These are phyloP conservation scores for Sesbania bispinosa DNA, from an alignment of 306 rosid genomes.

Conservation along the genomic window DNA sequence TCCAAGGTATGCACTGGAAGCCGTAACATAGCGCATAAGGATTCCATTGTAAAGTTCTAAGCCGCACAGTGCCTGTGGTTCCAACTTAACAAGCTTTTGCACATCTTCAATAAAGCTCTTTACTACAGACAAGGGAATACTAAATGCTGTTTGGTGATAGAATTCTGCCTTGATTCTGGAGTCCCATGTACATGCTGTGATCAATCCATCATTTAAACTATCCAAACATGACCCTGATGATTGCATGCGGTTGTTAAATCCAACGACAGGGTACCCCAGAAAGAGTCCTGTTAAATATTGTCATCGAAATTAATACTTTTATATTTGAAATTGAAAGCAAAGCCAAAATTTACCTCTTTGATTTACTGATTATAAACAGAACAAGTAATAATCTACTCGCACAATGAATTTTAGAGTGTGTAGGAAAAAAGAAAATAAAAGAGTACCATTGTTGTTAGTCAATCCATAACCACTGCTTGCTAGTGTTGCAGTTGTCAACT, in stretches of 20 bases:
- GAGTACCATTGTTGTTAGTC: slow-evolving; percentile 53
- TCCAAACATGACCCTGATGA: slow-evolving; percentile 63
- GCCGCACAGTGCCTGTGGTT: slow-evolving; percentile 58
- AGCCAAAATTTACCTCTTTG: background rate
- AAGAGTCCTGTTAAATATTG: slow-evolving; percentile 27
- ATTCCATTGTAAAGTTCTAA: slow-evolving; percentile 53
- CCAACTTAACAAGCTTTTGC: slow-evolving; percentile 46
- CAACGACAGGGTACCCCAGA: slow-evolving; percentile 52
- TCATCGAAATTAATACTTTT: background rate
- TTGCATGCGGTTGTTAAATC: slow-evolving; percentile 47
- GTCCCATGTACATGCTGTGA: slow-evolving; percentile 61
- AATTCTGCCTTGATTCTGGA: slow-evolving; percentile 42
- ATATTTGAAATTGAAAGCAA: background rate
- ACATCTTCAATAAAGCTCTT: slow-evolving; percentile 57
- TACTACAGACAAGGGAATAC: slow-evolving; percentile 32
- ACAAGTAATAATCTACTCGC: background rate
- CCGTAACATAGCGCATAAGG: slow-evolving; percentile 61
- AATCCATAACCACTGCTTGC: slow-evolving; percentile 45
- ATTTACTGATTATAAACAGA: background rate
- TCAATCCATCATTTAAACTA: slow-evolving; percentile 19
- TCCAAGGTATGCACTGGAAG: slow-evolving; percentile 57
- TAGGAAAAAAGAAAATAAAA: background rate
- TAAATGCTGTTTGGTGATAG: slow-evolving; percentile 56
- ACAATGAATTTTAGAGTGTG: background rate
- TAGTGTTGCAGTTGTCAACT: slow-evolving; percentile 27